phyloP scores from a whole-genome alignment of 1,139 yeast species.

The Casaregolazyma suthepensis region DNA sequence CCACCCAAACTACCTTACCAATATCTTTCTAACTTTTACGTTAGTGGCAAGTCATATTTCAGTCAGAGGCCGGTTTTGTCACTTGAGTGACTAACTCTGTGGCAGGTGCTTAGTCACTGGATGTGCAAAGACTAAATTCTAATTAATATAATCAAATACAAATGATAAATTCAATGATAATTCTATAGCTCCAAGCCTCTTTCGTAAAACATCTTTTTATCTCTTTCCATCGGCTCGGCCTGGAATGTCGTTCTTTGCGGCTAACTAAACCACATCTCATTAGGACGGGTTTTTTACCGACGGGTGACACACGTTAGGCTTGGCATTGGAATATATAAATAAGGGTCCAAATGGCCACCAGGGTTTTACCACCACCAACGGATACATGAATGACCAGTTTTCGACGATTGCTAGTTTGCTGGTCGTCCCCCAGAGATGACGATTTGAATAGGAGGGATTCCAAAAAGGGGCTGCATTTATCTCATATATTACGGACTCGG shows the following conservation, averaged over 20 bases:
- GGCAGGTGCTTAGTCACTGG: too few species aligned
- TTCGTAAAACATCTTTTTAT: too few species aligned
- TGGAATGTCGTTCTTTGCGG: background rate
- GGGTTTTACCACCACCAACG: too few species aligned
- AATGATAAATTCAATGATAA: too few species aligned
- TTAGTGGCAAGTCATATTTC: too few species aligned
- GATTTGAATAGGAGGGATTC: background rate
- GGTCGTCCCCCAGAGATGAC: background rate
- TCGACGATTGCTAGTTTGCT: background rate
- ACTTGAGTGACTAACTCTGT: too few species aligned
- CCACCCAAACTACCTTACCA: too few species aligned
- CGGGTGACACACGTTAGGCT: background rate
- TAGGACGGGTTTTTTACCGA: background rate
- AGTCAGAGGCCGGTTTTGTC: too few species aligned
- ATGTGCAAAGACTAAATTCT: too few species aligned
- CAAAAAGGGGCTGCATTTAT: background rate
- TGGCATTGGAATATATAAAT: background rate
- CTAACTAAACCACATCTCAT: background rate
- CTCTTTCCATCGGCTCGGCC: background rate
- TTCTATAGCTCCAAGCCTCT: too few species aligned
- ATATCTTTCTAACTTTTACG: too few species aligned
- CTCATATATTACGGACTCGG: background rate
- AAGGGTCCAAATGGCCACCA: background rate
- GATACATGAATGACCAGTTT: background rate
- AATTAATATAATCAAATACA: too few species aligned